Evolutionary conservation across 257 asterid genomes (phyloP).

Genomic region (Solanum rostratum): DNA sequence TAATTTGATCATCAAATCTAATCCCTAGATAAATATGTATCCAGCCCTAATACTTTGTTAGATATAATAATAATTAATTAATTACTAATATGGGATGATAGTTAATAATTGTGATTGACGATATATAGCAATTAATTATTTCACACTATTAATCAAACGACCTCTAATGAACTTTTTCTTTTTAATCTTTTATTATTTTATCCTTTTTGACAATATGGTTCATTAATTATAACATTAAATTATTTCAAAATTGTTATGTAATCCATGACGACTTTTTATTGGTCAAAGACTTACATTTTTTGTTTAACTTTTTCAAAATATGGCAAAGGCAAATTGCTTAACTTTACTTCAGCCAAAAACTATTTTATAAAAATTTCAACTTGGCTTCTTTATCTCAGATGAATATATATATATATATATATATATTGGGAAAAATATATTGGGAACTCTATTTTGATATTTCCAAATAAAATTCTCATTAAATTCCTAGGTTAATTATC

Average conservation of each 20-base stretch:
- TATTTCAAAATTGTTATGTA: neutral
- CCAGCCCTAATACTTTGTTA: neutral
- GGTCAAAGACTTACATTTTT: neutral
- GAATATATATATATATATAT: no score
- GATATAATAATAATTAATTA: neutral
- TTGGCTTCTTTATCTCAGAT: no score
- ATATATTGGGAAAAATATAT: no score
- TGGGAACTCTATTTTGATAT: no score
- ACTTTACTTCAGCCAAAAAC: neutral
- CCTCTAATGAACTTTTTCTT: neutral
- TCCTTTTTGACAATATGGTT: neutral
- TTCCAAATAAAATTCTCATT: neutral
- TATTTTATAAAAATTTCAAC: neutral
- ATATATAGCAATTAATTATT: neutral
- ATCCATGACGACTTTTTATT: neutral
- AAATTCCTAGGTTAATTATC: no score
- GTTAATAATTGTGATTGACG: neutral
- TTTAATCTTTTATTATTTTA: neutral
- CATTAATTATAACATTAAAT: neutral
- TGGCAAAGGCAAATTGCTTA: neutral
- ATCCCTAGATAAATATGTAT: no score
- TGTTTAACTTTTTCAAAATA: neutral
- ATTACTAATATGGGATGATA: neutral
- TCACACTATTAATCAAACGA: neutral
- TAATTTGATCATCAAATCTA: no score